Evolutionary conservation across 192 early-diverging fungal genomes (phyloP), one percentile per base, ranked within the genome.

Genomic region (Linnemannia zychae): DNA sequence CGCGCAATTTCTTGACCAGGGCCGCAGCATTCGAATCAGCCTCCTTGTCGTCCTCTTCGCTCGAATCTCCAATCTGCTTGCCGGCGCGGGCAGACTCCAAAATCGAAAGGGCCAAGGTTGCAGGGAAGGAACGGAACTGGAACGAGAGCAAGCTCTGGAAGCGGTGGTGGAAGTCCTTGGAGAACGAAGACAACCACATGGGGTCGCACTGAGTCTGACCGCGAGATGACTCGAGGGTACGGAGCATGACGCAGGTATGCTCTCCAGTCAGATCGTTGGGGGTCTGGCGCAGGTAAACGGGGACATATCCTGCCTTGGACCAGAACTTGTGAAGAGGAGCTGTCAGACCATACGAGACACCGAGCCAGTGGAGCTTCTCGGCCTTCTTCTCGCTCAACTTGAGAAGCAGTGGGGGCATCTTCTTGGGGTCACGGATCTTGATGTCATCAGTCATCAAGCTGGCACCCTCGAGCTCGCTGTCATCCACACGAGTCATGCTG

Each of bases 211-310:
- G 90, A 60, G 87, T 92, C 82, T 65, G 80, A 80, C 74, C 71
- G 11, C 87, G 88, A 2, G 77, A 87, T 28, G 82, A 83, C 13
- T 90, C 80, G 34, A 99, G 89, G 5, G 93, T 93, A 74, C 95
- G 96, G 48, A 99, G 91, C 97, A 99, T 98, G 13, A 99, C 96
- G 81, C 97, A 98, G 11, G 99, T 97, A 82, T 99, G 96, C 86
- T 99, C 99, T 74, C 99, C 99, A 3, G 99, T 99, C 40, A 99
- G 87, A 16, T 98, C 97, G 80, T 99, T 99, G 78, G 95, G 87
- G 13, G 99, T 99, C 85, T 99, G 99, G 40, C 99, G 96, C 71
- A 99, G 83, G 81, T 99, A 99, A 65, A 99, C 94, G 17, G 99
- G 99, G 34, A 92, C 90, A 83, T 95, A 99, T 12, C 95, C 96